phyloP scores from a whole-genome alignment of 2,329 filamentous ascomycete species.

The Colletotrichum scovillei region DNA sequence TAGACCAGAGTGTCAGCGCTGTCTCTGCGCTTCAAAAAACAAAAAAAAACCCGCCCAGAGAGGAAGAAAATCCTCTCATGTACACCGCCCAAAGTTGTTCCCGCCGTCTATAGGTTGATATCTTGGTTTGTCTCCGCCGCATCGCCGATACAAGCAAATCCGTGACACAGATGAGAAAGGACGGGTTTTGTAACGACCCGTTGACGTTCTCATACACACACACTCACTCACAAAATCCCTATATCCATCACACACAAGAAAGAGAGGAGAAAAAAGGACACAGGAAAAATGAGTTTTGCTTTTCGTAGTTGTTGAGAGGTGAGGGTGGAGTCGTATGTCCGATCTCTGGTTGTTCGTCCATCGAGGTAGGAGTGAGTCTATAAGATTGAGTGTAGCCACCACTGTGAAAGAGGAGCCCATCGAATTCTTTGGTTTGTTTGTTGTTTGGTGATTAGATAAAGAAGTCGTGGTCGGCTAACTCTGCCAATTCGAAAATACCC shows the following conservation, averaged over 20 bases:
- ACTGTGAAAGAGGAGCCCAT: conserved; percentile 5
- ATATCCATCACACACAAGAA: background rate
- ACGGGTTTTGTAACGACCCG: conserved; percentile 3
- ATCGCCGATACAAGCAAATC: conserved; percentile 12
- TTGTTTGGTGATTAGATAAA: conserved; percentile 22
- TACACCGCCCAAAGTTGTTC: conserved; percentile 14
- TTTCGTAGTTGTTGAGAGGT: conserved; percentile 23
- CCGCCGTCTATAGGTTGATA: conserved; percentile 33
- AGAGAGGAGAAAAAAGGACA: conserved; percentile 6
- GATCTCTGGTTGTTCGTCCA: conserved; percentile 22
- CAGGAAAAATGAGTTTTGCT: conserved; percentile 8
- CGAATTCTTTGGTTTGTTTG: conserved; percentile 16
- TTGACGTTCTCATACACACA: conserved; percentile 11
- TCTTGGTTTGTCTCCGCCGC: conserved; percentile 4
- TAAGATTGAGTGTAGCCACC: conserved; percentile 17
- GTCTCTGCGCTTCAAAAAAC: background rate
- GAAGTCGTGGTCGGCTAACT: conserved; percentile 31
- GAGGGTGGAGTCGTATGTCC: conserved; percentile 26
- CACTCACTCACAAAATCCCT: background rate
- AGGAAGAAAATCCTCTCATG: background rate
- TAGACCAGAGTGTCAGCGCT: conserved; percentile 9
- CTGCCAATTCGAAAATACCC: conserved; percentile 22
- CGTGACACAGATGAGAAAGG: conserved; percentile 12
- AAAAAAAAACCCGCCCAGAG: background rate
- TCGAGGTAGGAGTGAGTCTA: conserved; percentile 31